Base-by-base conservation (phyloP, 2,329 filamentous ascomycete species). In the Fusarium caatingaense region DNA sequence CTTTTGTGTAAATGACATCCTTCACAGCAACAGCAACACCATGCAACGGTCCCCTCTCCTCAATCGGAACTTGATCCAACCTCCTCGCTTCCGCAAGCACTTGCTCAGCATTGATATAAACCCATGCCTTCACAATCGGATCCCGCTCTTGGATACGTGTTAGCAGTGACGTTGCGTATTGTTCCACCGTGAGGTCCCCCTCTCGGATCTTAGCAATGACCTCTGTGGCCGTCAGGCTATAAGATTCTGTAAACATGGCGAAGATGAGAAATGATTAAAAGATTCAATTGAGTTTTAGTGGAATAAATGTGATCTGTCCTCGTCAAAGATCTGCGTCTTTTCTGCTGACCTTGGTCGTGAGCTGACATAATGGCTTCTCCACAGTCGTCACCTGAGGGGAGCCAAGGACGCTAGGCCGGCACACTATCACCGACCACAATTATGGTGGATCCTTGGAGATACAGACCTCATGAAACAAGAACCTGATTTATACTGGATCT, bases 181-280 rank as follows among this genome's bases (percentile, higher is more conserved):
- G 28, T 28, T 60, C 77, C 20, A 81, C 77, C 1, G 40, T 30
- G 0, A 64, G n/a, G 6, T 64, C 40, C 5, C 45, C 61, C n/a
- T 64, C 51, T n/a, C 51, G 32, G 3, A 50, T 50, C 12, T 30
- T 64, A 9, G 40, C 32, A 2, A 30, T 55, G 1, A 25, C 51
- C 0, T 46, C 45, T 1, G 51, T 58, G 16, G 61, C 61, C 5
- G 61, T 64, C 4, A 64, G 30, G n/a, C 41, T 46, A 15, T 64
- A 59, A 1, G 40, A 21, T 23, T 64, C 44, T 1, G 27, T 11
- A 1, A 16, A 6, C 51, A 64, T 64, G n/a, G 0, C 8, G 10
- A 18, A 4, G 1, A 16, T 16, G 5, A 9, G 1, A 9, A 28
- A 16, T 32, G 23, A 25, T 6, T 8, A 5, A 37, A n/a, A n/a